Evolutionary conservation across 2,329 filamentous ascomycete genomes (phyloP), one percentile per base, ranked within the genome.

Genomic region (Cladosporium oxysporum): DNA sequence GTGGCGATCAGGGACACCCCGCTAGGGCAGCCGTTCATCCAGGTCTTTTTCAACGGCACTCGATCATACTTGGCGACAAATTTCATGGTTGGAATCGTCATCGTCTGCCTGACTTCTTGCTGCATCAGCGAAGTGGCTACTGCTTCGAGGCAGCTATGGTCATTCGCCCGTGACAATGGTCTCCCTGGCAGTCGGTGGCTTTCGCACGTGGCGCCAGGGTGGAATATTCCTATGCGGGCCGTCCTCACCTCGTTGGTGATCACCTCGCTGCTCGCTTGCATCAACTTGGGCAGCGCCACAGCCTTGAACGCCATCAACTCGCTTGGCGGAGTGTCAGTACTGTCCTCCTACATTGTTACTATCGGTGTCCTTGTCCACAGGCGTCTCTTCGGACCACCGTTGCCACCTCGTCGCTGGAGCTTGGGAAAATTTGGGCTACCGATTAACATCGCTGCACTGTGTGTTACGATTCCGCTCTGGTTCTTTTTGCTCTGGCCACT

Each of bases 21-120:
- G 78, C 14, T 75, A 78, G 0, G 71, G 10, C 81, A 80, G 59
- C 79, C 83, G 11, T 77, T 83, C 68, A 77, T 81, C 70, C 78
- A 82, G 21, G 80, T 83, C 31, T 83, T 85, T 50, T 72, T 77
- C 58, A 69, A 80, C 57, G 78, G 79, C 44, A 65, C 63, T 28
- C 57, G 58, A 50, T 69, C 68, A 12, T 69, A 70, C 28, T 68
- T 67, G 5, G 75, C 71, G 18, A 73, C 75, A 7, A 76, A 70
- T 12, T 70, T 73, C n/a, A 71, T 76, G 61, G 70, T 70, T 14
- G 44, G 50, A 21, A 66, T 68, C 37, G 65, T 69, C 37, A 60
- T 65, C 7, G 58, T 60, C 37, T 58, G 31, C 69, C 76, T 80
- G 29, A 75, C 74, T 70, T 77, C 75, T 68, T 73, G 70, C 14